These are phyloP conservation scores for Uronychia binucleata DNA, from an alignment of 73 alveolate species.

Conservation along the genomic window DNA sequence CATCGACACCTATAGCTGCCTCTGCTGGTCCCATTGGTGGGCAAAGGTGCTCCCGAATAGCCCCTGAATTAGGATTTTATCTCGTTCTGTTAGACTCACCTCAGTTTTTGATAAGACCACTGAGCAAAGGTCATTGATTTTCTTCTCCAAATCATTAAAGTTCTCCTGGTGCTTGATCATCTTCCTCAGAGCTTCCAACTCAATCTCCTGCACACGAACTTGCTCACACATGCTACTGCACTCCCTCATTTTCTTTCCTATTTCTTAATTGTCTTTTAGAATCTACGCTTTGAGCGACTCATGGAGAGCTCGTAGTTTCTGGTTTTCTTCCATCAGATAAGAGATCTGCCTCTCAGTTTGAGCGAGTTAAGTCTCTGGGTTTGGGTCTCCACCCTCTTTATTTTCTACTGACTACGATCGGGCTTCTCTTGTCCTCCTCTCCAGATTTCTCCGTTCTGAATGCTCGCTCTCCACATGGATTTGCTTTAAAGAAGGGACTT, in stretches of 20 bases:
- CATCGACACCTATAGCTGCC: not conserved
- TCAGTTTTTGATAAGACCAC: not conserved
- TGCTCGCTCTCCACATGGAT: no score
- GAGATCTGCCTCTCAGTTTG: not conserved
- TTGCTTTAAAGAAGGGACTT: no score
- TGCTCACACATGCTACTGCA: not conserved
- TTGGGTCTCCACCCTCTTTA: not conserved
- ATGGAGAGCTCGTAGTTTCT: not conserved
- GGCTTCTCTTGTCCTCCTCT: no score
- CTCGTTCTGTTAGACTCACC: not conserved
- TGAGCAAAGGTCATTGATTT: not conserved
- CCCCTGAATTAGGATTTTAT: not conserved
- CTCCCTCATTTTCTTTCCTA: not conserved
- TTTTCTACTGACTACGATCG: not conserved
- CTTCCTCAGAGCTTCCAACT: not conserved
- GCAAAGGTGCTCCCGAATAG: not conserved
- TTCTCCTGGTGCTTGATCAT: not conserved
- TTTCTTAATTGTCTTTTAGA: not conserved
- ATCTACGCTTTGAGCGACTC: not conserved
- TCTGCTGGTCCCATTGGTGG: not conserved
- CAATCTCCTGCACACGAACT: not conserved
- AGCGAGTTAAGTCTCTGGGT: no score
- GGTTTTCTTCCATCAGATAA: not conserved
- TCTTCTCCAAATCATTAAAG: not conserved
- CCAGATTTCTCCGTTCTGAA: no score